These are phyloP conservation scores for Dioszegia hungarica DNA, from an alignment of 768 basidiomycete species.

Conservation along the genomic window DNA sequence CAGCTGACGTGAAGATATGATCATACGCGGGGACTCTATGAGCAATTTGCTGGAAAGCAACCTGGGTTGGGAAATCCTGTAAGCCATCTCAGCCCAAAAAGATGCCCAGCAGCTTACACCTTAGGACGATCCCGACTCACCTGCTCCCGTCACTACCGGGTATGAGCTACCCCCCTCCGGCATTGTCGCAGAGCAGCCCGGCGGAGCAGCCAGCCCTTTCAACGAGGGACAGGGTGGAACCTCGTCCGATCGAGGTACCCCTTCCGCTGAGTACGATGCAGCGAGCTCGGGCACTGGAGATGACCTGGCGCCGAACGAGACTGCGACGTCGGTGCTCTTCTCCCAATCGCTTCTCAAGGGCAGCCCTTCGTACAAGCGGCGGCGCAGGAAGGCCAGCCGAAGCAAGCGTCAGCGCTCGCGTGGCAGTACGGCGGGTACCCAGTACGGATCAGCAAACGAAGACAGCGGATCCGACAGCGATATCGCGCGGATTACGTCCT, in stretches of 20 bases:
- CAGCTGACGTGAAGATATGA: conserved; percentile 57
- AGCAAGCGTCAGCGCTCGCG: conserved; percentile 17
- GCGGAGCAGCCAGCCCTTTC: too few relatives aligned
- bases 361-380: conserved; percentile 79
- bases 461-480: conserved; percentile 23
- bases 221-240: too few relatives aligned
- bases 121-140: not conserved
- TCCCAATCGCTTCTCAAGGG: conserved; percentile 76
- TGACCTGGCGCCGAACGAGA: not conserved
- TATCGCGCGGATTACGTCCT: not conserved
- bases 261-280: not conserved
- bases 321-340: conserved; percentile 50
- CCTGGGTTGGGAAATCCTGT: conserved; percentile 24
- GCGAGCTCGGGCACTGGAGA: not conserved
- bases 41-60: conserved; percentile 64
- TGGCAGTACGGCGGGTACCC: conserved; percentile 6
- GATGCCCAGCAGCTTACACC: too few relatives aligned
- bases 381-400: conserved; percentile 48
- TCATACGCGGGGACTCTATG: conserved; percentile 74
- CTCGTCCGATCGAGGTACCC: too few relatives aligned
- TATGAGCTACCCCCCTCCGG: not conserved
- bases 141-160: not conserved
- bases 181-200: not conserved
- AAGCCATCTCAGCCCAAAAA: not conserved
- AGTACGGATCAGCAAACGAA: conserved; percentile 18